Evolutionary conservation across 768 basidiomycete species (phyloP), one percentile per base, ranked within the genome.

Genomic region (Naganishia kalamii): DNA sequence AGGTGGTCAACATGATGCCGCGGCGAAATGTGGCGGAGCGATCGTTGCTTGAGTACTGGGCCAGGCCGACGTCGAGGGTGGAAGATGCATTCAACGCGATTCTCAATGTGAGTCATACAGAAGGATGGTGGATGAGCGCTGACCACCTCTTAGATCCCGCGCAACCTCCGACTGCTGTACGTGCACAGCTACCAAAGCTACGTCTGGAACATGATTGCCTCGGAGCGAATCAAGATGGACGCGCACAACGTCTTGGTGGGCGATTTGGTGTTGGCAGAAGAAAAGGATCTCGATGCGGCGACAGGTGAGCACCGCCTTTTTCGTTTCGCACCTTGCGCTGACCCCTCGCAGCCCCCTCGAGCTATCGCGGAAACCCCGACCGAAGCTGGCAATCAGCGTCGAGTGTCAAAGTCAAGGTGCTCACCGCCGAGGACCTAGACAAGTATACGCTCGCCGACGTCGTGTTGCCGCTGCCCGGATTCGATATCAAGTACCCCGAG

Each of bases 161-260:
- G 88, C 63, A 98, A 94, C 74, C 84, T 99, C 65, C 85, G 96
- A 57, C 80, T 96, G 69, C 97, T 99, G 90, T 99, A 98, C 76
- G 86, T 97, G 62, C 96, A 99, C 77, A 93, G 93, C 32, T 99
- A 97, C 76, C 96, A 99, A 77, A 93, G 90, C 17, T 99, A 97
- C 71, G 87, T 98, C 35, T 99, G 94, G 94, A 99, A 99, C 78
- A 86, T 91, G 50, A 87, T 97, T 63, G 90, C 93, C 43, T 97
- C 93, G 3, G 92, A 97, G 78, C 88, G 96, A 13, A 86, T 98
- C 72, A 86, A 85, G 65, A 81, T 82, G 51, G 93, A 32, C 80
- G 83, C 57, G 84, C 87, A 57, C 82, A 52, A 83, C 66, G 86
- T 90, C 1, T 82, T 92, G 48, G 85, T 85, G 6, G 96, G 96